A percentile compares a stretch with the other conserved stretches of the same genome.
phyloP scores from a whole-genome alignment of 1,139 yeast genomes.

The Yamadazyma buinensis region DNA sequence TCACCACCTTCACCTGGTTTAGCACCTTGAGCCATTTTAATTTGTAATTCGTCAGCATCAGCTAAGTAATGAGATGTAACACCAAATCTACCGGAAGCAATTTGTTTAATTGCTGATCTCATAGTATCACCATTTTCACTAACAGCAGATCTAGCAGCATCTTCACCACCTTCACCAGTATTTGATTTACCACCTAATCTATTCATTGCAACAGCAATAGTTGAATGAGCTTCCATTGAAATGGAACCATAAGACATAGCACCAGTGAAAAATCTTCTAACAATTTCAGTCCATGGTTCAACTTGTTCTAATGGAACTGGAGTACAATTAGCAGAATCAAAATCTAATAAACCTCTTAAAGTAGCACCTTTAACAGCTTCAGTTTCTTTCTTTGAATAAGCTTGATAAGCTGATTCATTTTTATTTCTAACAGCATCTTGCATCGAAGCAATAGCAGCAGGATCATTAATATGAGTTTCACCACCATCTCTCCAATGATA shows the following conservation, averaged over 20 bases:
- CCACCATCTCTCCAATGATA: slow-evolving; percentile 99
- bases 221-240: slow-evolving; percentile 97
- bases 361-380: slow-evolving; percentile 94
- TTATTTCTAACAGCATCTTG: slow-evolving; percentile 98
- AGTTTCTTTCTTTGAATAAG: slow-evolving; percentile 83
- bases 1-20: slow-evolving; percentile 99
- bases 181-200: slow-evolving; percentile 95
- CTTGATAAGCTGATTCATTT: slow-evolving; percentile 88
- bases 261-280: slow-evolving; percentile 94
- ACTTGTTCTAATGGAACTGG: slow-evolving; percentile 95
- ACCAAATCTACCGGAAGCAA: slow-evolving; percentile 98
- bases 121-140: slow-evolving; percentile 90
- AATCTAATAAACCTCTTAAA: slow-evolving; percentile 87
- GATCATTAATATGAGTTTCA: slow-evolving; percentile 90
- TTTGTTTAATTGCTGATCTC: slow-evolving; percentile 97
- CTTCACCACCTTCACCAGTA: slow-evolving; percentile 99
- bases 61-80: slow-evolving; percentile 92
- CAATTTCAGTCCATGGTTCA: slow-evolving; percentile 99
- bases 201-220: slow-evolving; percentile 98
- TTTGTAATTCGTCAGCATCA: slow-evolving; percentile 96
- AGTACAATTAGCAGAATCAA: slow-evolving; percentile 67
- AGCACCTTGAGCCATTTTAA: slow-evolving; percentile 99
- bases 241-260: slow-evolving; percentile 99
- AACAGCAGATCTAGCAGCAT: slow-evolving; percentile 81
- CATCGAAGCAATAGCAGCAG: slow-evolving; percentile 88